phyloP scores from a whole-genome alignment of 768 basidiomycete species.

The Psilocybe subaeruginosa region DNA sequence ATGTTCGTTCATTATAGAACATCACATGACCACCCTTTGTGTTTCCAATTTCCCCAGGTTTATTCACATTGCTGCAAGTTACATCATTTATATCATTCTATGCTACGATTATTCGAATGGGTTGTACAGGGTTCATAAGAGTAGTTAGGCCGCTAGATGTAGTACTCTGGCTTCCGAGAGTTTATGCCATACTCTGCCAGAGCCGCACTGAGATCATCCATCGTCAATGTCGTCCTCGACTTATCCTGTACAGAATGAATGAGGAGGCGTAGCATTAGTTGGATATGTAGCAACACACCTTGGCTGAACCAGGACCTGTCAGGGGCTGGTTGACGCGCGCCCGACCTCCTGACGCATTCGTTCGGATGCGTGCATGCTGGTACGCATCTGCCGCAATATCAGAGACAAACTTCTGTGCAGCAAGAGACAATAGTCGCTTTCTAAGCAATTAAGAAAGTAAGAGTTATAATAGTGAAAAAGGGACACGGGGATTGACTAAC shows the following conservation, averaged over 20 bases:
- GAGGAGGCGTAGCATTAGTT: slow-evolving; percentile 1
- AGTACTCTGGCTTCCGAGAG: slow-evolving; percentile 93
- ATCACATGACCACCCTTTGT: neutral
- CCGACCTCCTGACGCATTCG: slow-evolving; percentile 80
- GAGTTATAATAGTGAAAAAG: neutral
- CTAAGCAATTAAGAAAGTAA: slow-evolving; percentile 46
- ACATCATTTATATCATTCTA: neutral
- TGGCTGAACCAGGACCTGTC: slow-evolving; percentile 60
- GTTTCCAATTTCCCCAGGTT: neutral
- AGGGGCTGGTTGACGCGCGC: slow-evolving; percentile 61
- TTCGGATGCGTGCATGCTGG: slow-evolving; percentile 95
- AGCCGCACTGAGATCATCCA: slow-evolving; percentile 95
- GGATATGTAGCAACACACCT: slow-evolving; percentile 41
- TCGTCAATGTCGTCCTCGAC: slow-evolving; percentile 91
- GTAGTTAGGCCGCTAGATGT: slow-evolving; percentile 49
- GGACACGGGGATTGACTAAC: slow-evolving; percentile 39
- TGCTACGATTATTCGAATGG: neutral
- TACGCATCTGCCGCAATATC: slow-evolving; percentile 97
- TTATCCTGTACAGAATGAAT: slow-evolving; percentile 61
- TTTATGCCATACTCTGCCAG: slow-evolving; percentile 96
- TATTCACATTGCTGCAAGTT: neutral
- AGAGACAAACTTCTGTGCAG: slow-evolving; percentile 97
- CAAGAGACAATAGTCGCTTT: slow-evolving; percentile 91
- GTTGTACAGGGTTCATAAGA: neutral
- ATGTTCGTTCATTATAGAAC: neutral